A percentile compares a stretch with the other conserved stretches of the same genome.
These are phyloP conservation scores for Schrenkiella parvula DNA, from an alignment of 345 rosid species.

Conservation along the genomic window DNA sequence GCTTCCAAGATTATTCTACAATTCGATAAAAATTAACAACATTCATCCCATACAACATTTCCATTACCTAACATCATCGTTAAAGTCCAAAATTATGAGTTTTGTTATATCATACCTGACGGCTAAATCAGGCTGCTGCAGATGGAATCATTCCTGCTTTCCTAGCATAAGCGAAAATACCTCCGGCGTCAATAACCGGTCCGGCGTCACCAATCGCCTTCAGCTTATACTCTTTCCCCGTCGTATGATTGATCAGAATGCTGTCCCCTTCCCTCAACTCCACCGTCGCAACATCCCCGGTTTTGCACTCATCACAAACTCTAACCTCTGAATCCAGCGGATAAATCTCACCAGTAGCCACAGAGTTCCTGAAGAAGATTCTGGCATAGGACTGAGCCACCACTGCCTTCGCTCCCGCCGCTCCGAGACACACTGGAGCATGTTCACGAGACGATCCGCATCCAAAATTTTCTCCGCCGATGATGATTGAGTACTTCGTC, in stretches of 20 bases:
- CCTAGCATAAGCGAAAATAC: slow-evolving; percentile 83
- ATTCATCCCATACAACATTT: not conserved
- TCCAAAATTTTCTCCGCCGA: slow-evolving; percentile 88
- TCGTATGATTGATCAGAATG: slow-evolving; percentile 70
- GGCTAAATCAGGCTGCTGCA: slow-evolving; percentile 2
- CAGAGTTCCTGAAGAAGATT: slow-evolving; percentile 87
- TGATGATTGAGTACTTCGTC: slow-evolving; percentile 61
- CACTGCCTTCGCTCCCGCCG: slow-evolving; percentile 78
- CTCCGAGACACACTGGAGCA: slow-evolving; percentile 90
- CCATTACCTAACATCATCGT: not conserved
- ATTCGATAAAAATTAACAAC: not conserved
- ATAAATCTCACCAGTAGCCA: slow-evolving; percentile 80
- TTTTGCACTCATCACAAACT: slow-evolving; percentile 79
- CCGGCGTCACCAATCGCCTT: slow-evolving; percentile 92
- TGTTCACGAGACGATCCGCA: slow-evolving; percentile 96
- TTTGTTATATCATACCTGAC: not conserved
- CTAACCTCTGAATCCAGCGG: slow-evolving; percentile 76
- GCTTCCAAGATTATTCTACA: not conserved
- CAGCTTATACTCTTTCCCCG: slow-evolving; percentile 73
- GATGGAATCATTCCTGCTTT: slow-evolving; percentile 78
- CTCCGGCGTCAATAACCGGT: slow-evolving; percentile 83
- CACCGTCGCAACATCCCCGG: slow-evolving; percentile 75
- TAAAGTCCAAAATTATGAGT: not conserved
- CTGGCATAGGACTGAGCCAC: slow-evolving; percentile 87
- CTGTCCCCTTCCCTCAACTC: slow-evolving; percentile 60